These are phyloP conservation scores for Grigorovia yakushimaensis DNA, from an alignment of 805 yeast species.

Conservation along the genomic window DNA sequence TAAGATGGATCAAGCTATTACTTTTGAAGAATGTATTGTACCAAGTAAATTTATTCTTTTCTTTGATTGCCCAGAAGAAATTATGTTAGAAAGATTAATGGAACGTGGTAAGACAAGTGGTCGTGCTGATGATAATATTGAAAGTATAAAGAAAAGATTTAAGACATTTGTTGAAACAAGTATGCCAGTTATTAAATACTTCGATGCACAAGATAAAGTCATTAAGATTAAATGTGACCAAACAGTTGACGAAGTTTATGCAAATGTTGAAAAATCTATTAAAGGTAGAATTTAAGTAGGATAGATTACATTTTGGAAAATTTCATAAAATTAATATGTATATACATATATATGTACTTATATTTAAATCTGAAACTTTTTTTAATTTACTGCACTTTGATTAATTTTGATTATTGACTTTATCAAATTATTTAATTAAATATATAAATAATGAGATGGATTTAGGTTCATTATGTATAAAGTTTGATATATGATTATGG, in stretches of 20 bases:
- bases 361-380: too few species aligned
- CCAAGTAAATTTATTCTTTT: conserved; percentile 62
- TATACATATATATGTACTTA: too few species aligned
- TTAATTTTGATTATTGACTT: too few species aligned
- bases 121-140: conserved; percentile 85
- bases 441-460: too few species aligned
- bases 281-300: conserved; percentile 27
- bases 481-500: too few species aligned
- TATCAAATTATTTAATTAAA: too few species aligned
- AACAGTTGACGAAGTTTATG: conserved; percentile 70
- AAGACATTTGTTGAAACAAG: conserved; percentile 77
- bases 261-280: conserved; percentile 57
- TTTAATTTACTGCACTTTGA: too few species aligned
- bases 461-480: too few species aligned
- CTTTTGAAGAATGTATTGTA: conserved; percentile 76
- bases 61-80: conserved; percentile 72
- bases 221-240: conserved; percentile 71
- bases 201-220: conserved; percentile 61
- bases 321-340: background rate
- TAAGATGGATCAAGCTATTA: conserved; percentile 94
- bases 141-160: conserved; percentile 84
- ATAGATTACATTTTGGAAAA: background rate
- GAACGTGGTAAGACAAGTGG: conserved; percentile 95
- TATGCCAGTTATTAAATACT: conserved; percentile 88
- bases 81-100: conserved; percentile 75